phyloP scores from a whole-genome alignment of 371 early-diverging fungal species.

The Furculomyces boomerangus region DNA sequence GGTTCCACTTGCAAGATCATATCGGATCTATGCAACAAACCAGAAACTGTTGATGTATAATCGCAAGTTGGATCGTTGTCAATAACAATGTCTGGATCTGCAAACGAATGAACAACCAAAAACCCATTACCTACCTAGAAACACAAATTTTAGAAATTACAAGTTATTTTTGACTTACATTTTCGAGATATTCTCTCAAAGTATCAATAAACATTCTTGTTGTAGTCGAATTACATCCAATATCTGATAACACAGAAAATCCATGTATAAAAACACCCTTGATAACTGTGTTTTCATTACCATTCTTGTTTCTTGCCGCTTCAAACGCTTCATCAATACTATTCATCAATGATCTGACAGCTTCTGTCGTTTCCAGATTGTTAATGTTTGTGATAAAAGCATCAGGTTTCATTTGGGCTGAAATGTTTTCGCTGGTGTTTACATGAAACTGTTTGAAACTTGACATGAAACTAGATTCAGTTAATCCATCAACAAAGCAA shows the following conservation, averaged over 20 bases:
- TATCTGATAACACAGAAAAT: not conserved
- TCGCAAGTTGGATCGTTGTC: not conserved
- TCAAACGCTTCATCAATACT: not conserved
- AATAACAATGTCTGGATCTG: not conserved
- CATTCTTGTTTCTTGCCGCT: not conserved
- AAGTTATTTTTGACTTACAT: not conserved
- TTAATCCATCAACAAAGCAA: constrained; percentile 3
- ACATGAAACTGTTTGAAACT: not conserved
- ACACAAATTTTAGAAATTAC: not conserved
- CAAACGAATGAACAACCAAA: not conserved
- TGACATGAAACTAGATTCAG: not conserved
- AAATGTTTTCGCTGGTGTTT: not conserved
- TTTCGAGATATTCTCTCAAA: not conserved
- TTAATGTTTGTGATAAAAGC: not conserved
- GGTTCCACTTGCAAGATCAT: not conserved
- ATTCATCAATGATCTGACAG: not conserved
- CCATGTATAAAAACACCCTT: not conserved
- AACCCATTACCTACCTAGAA: not conserved
- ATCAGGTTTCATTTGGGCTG: not conserved
- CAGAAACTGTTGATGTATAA: not conserved
- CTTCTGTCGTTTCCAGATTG: not conserved
- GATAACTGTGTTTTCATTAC: too few relatives aligned
- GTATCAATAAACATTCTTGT: constrained; percentile 1
- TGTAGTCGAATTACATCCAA: not conserved
- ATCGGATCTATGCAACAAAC: not conserved